Conservation (phyloP, 2,329 filamentous ascomycete genomes). For the Neofusicoccum sp. region DNA sequence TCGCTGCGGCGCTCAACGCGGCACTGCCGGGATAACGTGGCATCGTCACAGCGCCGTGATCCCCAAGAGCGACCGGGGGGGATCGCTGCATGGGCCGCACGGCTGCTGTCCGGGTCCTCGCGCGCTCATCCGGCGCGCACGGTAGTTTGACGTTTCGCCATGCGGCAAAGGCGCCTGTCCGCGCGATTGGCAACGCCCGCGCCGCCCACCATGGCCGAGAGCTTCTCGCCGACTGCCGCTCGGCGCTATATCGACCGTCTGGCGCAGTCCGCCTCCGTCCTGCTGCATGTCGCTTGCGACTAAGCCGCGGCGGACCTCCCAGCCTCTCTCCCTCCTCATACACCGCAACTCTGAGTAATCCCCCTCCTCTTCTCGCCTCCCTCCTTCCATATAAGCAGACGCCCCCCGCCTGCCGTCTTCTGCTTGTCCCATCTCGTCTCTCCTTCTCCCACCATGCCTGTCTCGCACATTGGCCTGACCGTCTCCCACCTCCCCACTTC, state of each 20-base stretch:
- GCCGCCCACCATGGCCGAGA: too few species aligned
- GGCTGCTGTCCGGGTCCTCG: not conserved
- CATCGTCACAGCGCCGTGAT: not conserved
- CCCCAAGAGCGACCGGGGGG: not conserved
- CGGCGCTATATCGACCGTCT: conserved; percentile 15
- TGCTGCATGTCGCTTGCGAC: not conserved
- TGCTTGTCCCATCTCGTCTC: not conserved
- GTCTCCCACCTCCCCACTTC: conserved; percentile 79
- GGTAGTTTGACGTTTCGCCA: not conserved
- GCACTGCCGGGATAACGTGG: conserved; percentile 2
- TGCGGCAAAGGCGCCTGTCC: conserved; percentile 12
- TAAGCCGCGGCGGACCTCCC: not conserved
- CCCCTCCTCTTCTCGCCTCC: not conserved
- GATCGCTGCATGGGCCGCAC: not conserved
- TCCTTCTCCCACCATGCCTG: conserved; percentile 52
- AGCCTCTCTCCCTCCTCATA: not conserved
- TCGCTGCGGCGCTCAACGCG: not conserved
- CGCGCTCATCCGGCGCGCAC: not conserved
- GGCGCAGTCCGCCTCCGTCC: not conserved
- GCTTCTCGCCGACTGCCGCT: conserved; percentile 1
- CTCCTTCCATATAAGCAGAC: not conserved
- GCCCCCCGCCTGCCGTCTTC: not conserved
- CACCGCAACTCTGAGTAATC: conserved; percentile 18
- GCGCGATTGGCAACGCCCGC: not conserved
- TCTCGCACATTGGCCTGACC: conserved; percentile 65